Conservation (phyloP, 208 protist genomes). For the Trypanosoma vivax region DNA sequence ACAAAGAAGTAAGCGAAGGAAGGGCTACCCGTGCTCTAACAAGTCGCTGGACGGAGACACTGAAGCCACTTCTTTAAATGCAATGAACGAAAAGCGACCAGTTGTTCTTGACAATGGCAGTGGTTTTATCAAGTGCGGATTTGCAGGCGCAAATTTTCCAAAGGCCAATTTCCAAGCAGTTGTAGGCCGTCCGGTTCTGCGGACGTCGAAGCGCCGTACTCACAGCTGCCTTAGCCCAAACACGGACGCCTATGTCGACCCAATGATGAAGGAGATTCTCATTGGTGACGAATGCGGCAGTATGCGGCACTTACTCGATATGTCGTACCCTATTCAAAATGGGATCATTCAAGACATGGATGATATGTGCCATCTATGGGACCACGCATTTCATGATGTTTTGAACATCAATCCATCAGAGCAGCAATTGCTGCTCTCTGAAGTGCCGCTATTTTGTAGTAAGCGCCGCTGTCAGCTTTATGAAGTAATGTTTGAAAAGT, state of each 20-base stretch:
- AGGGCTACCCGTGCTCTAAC: no score
- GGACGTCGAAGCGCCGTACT: conserved; percentile 59
- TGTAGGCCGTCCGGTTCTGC: conserved; percentile 91
- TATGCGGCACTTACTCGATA: conserved; percentile 79
- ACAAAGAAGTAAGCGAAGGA: no score
- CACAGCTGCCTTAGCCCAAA: not conserved
- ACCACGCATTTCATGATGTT: conserved; percentile 88
- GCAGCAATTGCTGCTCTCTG: conserved; percentile 91
- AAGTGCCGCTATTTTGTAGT: conserved; percentile 93
- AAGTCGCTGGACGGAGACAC: no score
- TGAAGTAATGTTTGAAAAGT: conserved; percentile 96
- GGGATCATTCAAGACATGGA: conserved; percentile 97
- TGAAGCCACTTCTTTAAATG: no score
- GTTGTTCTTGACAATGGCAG: conserved; percentile 65
- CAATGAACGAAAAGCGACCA: conserved; percentile 27
- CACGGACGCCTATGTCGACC: conserved; percentile 22
- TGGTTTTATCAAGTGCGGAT: conserved; percentile 96
- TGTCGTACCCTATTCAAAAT: conserved; percentile 94
- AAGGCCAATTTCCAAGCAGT: conserved; percentile 94
- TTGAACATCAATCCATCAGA: conserved; percentile 26
- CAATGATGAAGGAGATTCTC: conserved; percentile 84
- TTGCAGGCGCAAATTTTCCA: conserved; percentile 95
- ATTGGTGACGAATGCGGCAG: conserved; percentile 88
- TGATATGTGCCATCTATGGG: conserved; percentile 95
- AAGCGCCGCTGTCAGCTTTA: conserved; percentile 88